Base-by-base conservation (phyloP, 1,284 basidiomycete species). In the Ceratobasidium papillatum region DNA sequence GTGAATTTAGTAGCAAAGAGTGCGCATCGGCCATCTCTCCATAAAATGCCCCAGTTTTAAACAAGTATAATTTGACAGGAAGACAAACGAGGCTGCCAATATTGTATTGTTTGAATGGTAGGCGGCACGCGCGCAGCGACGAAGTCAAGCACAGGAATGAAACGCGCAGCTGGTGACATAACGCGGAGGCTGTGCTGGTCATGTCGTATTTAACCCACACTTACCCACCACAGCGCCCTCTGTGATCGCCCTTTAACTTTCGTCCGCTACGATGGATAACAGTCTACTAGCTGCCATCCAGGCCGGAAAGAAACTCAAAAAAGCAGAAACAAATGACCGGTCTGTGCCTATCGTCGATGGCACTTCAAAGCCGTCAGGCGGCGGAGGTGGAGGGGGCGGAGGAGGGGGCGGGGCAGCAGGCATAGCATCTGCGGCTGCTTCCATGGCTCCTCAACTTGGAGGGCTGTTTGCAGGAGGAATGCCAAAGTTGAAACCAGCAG, bases 381-480 rank as follows among this genome's bases (percentile, higher is more conserved):
- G 85, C n/a, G 84, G 82, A 43, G 81, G 82, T 17, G 85, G 84
- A 36, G 83, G 84, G 11, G 82, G 83, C 17, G 84, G 83, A 66
- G 81, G 83, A 38, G 80, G 82, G 30, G 80, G 82, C 41, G 81
- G 83, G 19, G 79, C 80, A 19, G n/a, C 74, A 22, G 75, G 74
- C 14, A 71, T 66, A 19, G 71, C 72, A 30, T 75, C 75, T 4
- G 72, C 72, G 19, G 78, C 69, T 5, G 83, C 83, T 43, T 83
- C 80, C 38, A 91, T 90, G 3, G 88, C 91, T 38, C 93, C 94
- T 43, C 94, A 95, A 80, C 84, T 96, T 14, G 95, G 90, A 34
- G 91, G 90, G 3, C 82, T 97, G 4, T 96, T 97, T 80, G 94
- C 95, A 49, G 94, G 94, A 27, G 95, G 95, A 0, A 91, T 97